Evolutionary conservation across 2,329 filamentous ascomycete species (phyloP).

Genomic region (Hypoxylon sp.): DNA sequence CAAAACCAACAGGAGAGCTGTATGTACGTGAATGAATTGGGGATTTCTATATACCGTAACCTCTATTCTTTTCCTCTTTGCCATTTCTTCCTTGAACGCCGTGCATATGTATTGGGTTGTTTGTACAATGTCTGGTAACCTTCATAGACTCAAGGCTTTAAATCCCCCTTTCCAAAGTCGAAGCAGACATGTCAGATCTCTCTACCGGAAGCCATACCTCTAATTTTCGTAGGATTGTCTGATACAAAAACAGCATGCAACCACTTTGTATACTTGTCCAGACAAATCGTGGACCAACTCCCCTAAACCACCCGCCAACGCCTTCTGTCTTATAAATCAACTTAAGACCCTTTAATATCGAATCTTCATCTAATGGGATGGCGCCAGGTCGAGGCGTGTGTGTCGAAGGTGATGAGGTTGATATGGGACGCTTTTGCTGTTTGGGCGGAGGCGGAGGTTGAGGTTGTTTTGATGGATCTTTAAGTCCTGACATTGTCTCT

Average conservation of each 20-base stretch:
- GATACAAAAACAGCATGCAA: constrained; percentile 96
- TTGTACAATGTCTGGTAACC: constrained; percentile 39
- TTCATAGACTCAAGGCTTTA: constrained; percentile 10
- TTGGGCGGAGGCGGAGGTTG: constrained; percentile 53
- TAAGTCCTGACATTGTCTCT: constrained; percentile 46
- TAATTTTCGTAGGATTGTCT: constrained; percentile 84
- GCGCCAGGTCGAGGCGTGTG: constrained; percentile 84
- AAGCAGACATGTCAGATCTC: constrained; percentile 49
- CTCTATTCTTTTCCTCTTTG: constrained; percentile 41
- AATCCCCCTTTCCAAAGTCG: constrained; percentile 19
- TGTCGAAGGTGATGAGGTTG: constrained; percentile 89
- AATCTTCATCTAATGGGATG: constrained; percentile 87
- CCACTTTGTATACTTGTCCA: constrained; percentile 99
- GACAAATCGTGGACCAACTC: constrained; percentile 90
- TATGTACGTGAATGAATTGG: constrained; percentile 16
- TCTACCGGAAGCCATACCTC: constrained; percentile 64
- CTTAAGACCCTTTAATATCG: constrained; percentile 83
- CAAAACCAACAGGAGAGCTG: neutral
- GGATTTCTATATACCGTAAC: constrained; percentile 45
- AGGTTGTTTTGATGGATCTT: constrained; percentile 47
- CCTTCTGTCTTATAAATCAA: constrained; percentile 94
- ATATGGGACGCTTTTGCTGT: constrained; percentile 79
- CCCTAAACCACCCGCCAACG: constrained; percentile 89
- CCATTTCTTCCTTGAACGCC: constrained; percentile 51
- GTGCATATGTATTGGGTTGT: constrained; percentile 49